phyloP scores from a whole-genome alignment of 768 basidiomycete genomes.

The Leccinum arenicola region DNA sequence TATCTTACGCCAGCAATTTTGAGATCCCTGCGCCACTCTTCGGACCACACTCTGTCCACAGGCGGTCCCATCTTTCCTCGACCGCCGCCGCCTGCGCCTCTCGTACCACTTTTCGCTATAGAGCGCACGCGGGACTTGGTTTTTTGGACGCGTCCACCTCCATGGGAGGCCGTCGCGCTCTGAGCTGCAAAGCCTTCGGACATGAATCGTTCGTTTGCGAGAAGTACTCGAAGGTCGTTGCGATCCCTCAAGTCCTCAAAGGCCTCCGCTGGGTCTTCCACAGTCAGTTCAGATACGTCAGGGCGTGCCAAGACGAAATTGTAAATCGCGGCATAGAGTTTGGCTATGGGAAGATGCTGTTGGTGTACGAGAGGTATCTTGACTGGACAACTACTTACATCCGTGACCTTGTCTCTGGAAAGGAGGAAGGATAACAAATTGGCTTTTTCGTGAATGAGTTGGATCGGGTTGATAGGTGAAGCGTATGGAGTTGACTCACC shows the following conservation, averaged over 20 bases:
- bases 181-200: conserved; percentile 60
- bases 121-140: conserved; percentile 39
- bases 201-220: conserved; percentile 62
- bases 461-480: neutral
- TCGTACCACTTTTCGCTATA: conserved; percentile 21
- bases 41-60: conserved; percentile 70
- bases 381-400: conserved; percentile 48
- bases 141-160: conserved; percentile 43
- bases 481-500: conserved; percentile 44
- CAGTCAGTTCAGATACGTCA: conserved; percentile 85
- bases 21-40: conserved; percentile 74
- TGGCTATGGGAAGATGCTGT: conserved; percentile 46
- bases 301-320: conserved; percentile 63
- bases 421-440: conserved; percentile 91
- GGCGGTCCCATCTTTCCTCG: conserved; percentile 77
- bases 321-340: conserved; percentile 85
- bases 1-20: conserved; percentile 82
- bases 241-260: conserved; percentile 96
- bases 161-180: conserved; percentile 37
- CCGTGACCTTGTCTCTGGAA: conserved; percentile 91
- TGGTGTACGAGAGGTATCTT: neutral
- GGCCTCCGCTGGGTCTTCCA: conserved; percentile 97
- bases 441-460: conserved; percentile 46
- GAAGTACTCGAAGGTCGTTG: conserved; percentile 80
- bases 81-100: conserved; percentile 7